Evolutionary conservation across 768 basidiomycete species (phyloP).

Genomic region (Hericium rajendrae): DNA sequence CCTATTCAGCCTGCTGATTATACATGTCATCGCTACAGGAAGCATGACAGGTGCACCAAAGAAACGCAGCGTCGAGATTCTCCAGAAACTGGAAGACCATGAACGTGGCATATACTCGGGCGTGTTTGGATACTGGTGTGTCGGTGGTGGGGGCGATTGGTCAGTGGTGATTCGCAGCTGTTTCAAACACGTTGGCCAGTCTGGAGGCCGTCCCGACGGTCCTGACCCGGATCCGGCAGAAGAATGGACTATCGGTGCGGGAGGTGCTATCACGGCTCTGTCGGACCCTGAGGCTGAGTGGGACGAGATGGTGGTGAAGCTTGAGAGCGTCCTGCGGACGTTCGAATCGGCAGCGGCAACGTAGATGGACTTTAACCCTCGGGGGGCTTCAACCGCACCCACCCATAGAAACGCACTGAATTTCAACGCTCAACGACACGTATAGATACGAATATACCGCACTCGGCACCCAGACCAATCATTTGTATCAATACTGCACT

Average conservation of each 20-base stretch:
- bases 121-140: constrained; percentile 86
- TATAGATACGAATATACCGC: no score
- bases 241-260: constrained; percentile 77
- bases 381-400: neutral
- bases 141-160: constrained; percentile 86
- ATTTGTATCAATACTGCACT: neutral
- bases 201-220: constrained; percentile 3
- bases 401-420: neutral
- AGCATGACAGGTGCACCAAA: constrained; percentile 99
- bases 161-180: constrained; percentile 91
- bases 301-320: constrained; percentile 91
- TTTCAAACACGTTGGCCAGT: constrained; percentile 53
- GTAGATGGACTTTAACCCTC: neutral
- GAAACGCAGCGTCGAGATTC: constrained; percentile 84
- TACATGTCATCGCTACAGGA: constrained; percentile 33
- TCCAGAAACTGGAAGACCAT: constrained; percentile 66
- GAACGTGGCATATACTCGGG: constrained; percentile 84
- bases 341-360: constrained; percentile 34
- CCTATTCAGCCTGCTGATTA: neutral
- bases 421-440: neutral
- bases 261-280: constrained; percentile 93
- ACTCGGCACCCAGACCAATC: neutral
- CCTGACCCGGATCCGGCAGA: constrained; percentile 24
- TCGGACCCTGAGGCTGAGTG: constrained; percentile 81
- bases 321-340: constrained; percentile 63